A percentile compares a stretch with the other conserved stretches of the same genome.
These are phyloP conservation scores for Diaporthe helianthi DNA, from an alignment of 2,329 filamentous ascomycete genomes.

Conservation along the genomic window DNA sequence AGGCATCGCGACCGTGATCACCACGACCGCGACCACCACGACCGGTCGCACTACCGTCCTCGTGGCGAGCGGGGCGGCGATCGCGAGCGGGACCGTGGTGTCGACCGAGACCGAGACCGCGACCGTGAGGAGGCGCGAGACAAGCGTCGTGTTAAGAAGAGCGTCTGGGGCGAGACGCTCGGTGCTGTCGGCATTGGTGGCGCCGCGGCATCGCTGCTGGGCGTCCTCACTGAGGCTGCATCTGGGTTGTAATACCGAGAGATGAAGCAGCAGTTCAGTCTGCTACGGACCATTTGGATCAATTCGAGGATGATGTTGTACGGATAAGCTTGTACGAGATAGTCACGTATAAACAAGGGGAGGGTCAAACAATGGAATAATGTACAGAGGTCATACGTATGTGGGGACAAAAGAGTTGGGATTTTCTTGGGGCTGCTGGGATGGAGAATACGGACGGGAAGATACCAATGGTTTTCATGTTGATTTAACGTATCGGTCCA, in stretches of 20 bases:
- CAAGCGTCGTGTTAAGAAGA: constrained; percentile 49
- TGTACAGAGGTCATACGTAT: background rate
- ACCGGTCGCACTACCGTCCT: constrained; percentile 26
- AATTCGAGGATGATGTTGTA: background rate
- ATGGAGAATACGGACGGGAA: background rate
- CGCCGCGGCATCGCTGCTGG: constrained; percentile 64
- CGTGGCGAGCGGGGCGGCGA: constrained; percentile 43
- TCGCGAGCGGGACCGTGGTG: constrained; percentile 44
- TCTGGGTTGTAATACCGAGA: constrained; percentile 37
- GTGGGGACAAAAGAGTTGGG: background rate
- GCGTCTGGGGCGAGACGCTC: constrained; percentile 60
- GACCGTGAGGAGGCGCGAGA: constrained; percentile 46
- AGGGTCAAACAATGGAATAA: background rate
- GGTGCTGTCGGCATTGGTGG: constrained; percentile 66
- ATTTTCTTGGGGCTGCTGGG: background rate
- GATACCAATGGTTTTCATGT: constrained; percentile 20
- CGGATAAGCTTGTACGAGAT: background rate
- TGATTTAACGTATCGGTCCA: too few relatives aligned
- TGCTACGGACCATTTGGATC: background rate
- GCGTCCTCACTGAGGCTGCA: constrained; percentile 65
- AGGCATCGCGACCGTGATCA: constrained; percentile 47
- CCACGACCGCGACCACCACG: constrained; percentile 37
- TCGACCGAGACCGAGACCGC: constrained; percentile 48
- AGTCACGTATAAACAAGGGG: constrained; percentile 2
- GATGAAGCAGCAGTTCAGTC: background rate